Evolutionary conservation across 1,284 basidiomycete species (phyloP).

Genomic region (Ganoderma multipileum): DNA sequence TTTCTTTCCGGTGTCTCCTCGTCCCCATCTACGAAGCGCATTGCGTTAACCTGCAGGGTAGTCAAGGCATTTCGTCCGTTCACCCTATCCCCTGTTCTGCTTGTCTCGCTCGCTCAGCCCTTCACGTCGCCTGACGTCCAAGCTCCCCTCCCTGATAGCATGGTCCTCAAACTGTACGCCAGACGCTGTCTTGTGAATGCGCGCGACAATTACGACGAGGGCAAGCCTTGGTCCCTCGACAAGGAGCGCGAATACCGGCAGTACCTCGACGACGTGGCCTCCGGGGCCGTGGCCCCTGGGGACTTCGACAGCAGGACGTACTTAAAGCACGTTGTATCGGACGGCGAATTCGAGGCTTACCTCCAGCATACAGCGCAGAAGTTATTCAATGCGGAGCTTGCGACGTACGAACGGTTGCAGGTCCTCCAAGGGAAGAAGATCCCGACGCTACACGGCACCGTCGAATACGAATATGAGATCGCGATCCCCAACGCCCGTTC

Average conservation of each 20-base stretch:
- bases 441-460: background rate
- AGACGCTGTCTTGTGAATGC: background rate
- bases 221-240: background rate
- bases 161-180: background rate
- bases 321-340: background rate
- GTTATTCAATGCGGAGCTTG: background rate
- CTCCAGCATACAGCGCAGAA: background rate
- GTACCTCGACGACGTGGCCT: background rate
- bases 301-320: background rate
- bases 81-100: background rate
- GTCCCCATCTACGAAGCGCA: background rate
- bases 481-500: background rate
- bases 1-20: background rate
- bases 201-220: background rate
- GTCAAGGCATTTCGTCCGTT: background rate
- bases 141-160: background rate
- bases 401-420: background rate
- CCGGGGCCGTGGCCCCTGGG: background rate
- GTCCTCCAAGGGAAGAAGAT: background rate
- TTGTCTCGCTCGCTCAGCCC: background rate
- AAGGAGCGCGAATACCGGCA: background rate
- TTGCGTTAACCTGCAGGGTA: background rate
- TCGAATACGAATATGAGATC: background rate
- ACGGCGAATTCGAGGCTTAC: background rate
- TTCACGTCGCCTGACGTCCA: background rate